Evolutionary conservation across 495 filamentous ascomycete genomes (phyloP).

Genomic region (Lophium mytilinum): DNA sequence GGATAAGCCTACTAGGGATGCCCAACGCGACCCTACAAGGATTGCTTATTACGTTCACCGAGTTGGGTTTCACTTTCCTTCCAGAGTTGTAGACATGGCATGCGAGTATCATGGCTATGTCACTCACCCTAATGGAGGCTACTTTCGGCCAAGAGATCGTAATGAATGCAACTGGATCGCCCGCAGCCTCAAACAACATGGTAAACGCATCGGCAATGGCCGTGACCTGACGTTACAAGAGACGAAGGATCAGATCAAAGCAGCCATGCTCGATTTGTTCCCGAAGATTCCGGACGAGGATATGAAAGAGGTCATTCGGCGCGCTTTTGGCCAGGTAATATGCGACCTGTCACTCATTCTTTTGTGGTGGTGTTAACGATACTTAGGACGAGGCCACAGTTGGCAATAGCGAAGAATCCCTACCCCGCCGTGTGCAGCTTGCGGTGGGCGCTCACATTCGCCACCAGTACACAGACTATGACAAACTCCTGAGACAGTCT

Average conservation of each 20-base stretch:
- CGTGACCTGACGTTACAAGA: conserved; percentile 43
- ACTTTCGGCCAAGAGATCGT: neutral
- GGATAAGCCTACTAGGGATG: conserved; percentile 19
- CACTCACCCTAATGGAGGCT: conserved; percentile 2
- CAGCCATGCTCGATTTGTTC: conserved; percentile 71
- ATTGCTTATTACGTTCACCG: conserved; percentile 63
- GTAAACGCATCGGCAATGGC: conserved; percentile 1
- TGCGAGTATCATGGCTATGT: conserved; percentile 34
- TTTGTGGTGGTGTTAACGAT: conserved; percentile 9
- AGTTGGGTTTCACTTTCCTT: conserved; percentile 71
- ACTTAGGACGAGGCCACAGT: conserved; percentile 50
- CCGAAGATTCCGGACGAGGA: conserved; percentile 77
- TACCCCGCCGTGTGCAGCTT: conserved; percentile 70
- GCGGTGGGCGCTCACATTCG: conserved; percentile 82
- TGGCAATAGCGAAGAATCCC: conserved; percentile 57
- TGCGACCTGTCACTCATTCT: conserved; percentile 6
- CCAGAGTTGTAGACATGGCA: conserved; percentile 45
- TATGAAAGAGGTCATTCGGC: conserved; percentile 65
- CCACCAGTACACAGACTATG: conserved; percentile 80
- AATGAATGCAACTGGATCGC: neutral
- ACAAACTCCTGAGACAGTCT: conserved; percentile 55
- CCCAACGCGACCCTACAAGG: conserved; percentile 41
- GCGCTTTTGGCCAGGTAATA: conserved; percentile 74
- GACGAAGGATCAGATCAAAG: conserved; percentile 64
- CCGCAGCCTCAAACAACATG: conserved; percentile 1